Percentiles rank a stretch among this genome's conserved stretches.
These are phyloP conservation scores for Posidonia australis DNA, from an alignment of 106 monocot genomes.

Conservation along the genomic window DNA sequence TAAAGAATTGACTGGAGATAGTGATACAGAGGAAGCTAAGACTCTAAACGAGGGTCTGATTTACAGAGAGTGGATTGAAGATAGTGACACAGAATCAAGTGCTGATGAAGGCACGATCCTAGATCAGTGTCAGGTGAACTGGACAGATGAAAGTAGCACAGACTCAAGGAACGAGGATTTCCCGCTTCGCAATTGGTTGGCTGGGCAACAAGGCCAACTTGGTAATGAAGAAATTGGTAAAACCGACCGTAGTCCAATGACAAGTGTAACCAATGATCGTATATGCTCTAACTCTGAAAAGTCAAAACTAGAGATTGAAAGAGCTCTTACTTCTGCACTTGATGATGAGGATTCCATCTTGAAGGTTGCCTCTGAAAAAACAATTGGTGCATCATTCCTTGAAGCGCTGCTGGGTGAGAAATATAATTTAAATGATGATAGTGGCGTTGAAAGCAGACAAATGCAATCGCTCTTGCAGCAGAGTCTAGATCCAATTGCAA, in stretches of 20 bases:
- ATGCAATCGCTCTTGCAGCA: not conserved
- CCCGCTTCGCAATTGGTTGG: slow-evolving; percentile 7
- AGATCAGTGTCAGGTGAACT: not conserved
- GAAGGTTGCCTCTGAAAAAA: slow-evolving; percentile 7
- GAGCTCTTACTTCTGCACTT: not conserved
- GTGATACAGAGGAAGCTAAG: not conserved
- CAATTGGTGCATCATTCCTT: slow-evolving; percentile 14
- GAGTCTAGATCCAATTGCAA: not conserved
- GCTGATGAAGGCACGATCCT: not conserved
- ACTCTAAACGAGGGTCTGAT: not conserved
- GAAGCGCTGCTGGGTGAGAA: slow-evolving; percentile 24
- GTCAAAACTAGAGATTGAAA: slow-evolving; percentile 9
- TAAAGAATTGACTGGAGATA: not conserved
- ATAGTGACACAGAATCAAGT: slow-evolving; percentile 11
- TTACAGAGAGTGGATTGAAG: slow-evolving; percentile 2
- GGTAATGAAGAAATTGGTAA: not conserved
- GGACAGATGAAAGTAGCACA: slow-evolving; percentile 11
- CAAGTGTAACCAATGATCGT: not conserved
- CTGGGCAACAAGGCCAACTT: not conserved
- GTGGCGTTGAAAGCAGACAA: not conserved
- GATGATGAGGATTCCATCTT: slow-evolving; percentile 12
- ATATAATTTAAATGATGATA: not conserved
- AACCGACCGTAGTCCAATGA: not conserved
- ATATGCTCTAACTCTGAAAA: not conserved
- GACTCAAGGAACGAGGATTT: slow-evolving; percentile 1